phyloP scores from a whole-genome alignment of 2,329 filamentous ascomycete genomes.

The Tolypocladium album region DNA sequence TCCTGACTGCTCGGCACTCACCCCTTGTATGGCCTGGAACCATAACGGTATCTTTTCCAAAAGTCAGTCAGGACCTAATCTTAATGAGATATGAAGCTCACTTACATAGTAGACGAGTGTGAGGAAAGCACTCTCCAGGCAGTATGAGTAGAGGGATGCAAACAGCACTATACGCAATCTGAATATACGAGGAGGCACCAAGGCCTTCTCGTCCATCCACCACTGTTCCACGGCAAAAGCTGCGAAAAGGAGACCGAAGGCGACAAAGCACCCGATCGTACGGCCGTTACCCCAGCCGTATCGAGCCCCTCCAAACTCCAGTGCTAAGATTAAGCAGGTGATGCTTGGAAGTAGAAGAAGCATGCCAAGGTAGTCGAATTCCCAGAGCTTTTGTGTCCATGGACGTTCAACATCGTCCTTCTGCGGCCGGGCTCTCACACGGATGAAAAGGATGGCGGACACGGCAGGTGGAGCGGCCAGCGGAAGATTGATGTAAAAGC shows the following conservation, averaged over 20 bases:
- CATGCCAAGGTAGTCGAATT: background rate
- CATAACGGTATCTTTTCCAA: background rate
- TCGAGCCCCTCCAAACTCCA: background rate
- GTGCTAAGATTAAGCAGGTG: background rate
- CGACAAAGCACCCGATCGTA: background rate
- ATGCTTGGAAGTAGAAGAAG: background rate
- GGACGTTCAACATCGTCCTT: background rate
- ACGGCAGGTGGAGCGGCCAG: background rate
- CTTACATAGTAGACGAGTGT: constrained; percentile 1
- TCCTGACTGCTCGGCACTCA: background rate
- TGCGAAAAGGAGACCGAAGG: background rate
- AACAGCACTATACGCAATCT: background rate
- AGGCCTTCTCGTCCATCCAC: background rate
- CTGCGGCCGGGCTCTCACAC: background rate
- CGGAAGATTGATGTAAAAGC: background rate
- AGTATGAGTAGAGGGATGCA: background rate
- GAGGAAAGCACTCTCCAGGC: background rate
- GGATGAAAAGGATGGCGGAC: background rate
- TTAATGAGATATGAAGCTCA: background rate
- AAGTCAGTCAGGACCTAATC: background rate
- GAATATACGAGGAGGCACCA: background rate
- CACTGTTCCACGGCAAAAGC: background rate
- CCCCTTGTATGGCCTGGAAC: background rate
- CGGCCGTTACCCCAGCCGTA: background rate
- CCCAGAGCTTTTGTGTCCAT: background rate